Base-by-base conservation (phyloP, 192 early-diverging fungal species). In the Phlyctochytrium planicorne region DNA sequence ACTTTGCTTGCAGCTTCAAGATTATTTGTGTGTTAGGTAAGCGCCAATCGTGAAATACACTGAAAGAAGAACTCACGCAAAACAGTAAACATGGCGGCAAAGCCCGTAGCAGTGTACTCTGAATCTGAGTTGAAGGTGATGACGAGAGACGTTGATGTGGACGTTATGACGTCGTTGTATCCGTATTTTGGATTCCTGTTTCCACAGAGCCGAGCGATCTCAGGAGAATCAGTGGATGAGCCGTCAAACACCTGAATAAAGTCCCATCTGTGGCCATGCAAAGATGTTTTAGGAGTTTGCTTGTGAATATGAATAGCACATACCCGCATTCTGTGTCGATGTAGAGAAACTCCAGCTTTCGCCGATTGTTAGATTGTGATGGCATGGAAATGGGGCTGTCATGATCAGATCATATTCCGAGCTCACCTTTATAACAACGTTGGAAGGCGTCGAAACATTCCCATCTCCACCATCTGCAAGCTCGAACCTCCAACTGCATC, bases 131-230 rank as follows among this genome's bases (percentile, higher is more conserved):
- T 52, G 35, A 78, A 78, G 2, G 37, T 52, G 3, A 78, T 32
- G 0, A 69, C 63, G 57, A 78, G 59, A 4, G 47, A 30, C 25
- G 33, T 34, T 24, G 34, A 30, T 3, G 72, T 65, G 1, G 76
- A 78, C 10, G 57, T 32, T n/a, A 78, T 20, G 2, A 64, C 20
- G 53, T 72, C 66, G 4, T 14, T 27, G 36, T 60, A 60, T 56
- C 62, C 68, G 3, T 16, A 59, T 0, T 31, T 27, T 31, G 23
- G 20, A 23, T 59, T 66, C 27, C 72, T 55, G 30, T 53, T 62
- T 24, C 76, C 76, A 35, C 76, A 78, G 27, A 78, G 56, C 16
- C 50, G 20, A 1, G 36, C 76, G 14, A 72, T 59, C 10, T 34
- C 20, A 10, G 30, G 30, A 25, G 59, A 14, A 10, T 59, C 16